phyloP scores from a whole-genome alignment of 805 yeast species.

The Pichia gijzeniarum region DNA sequence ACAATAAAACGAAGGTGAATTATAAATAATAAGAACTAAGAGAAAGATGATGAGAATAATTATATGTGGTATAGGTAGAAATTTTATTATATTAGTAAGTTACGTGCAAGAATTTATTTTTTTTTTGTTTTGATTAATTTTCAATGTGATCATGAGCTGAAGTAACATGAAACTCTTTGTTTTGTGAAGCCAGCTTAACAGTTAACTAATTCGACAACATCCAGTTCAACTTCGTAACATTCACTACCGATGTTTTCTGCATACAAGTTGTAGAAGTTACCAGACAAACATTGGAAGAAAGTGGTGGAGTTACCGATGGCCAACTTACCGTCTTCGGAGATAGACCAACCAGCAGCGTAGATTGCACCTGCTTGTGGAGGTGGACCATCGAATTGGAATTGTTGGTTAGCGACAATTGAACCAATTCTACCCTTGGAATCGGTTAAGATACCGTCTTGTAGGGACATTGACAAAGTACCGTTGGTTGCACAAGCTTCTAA shows the following conservation, averaged over 20 bases:
- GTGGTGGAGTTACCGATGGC: constrained; percentile 43
- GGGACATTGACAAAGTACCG: constrained; percentile 38
- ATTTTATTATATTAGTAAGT: too few species aligned
- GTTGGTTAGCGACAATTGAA: constrained; percentile 56
- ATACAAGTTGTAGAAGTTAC: constrained; percentile 52
- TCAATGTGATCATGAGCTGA: too few species aligned
- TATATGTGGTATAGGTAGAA: too few species aligned
- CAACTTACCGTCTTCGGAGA: constrained; percentile 38
- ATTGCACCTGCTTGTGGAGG: constrained; percentile 58
- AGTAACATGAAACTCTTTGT: too few species aligned
- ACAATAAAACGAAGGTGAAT: too few species aligned
- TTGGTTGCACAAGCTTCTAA: constrained; percentile 31
- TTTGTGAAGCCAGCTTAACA: constrained; percentile 32
- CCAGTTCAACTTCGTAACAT: constrained; percentile 40
- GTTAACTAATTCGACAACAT: constrained; percentile 37
- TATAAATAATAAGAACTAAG: too few species aligned
- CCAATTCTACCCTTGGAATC: constrained; percentile 48
- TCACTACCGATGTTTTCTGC: constrained; percentile 41
- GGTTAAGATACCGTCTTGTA: constrained; percentile 37
- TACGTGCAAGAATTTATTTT: too few species aligned
- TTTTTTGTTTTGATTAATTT: too few species aligned
- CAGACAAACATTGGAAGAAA: constrained; percentile 53
- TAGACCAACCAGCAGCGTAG: constrained; percentile 47
- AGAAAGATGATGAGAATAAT: too few species aligned
- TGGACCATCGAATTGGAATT: constrained; percentile 61